A percentile compares a stretch with the other conserved stretches of the same genome.
Evolutionary conservation across 352 stramenopile genomes (phyloP).

Genomic region (Elongisporangium anandrum): DNA sequence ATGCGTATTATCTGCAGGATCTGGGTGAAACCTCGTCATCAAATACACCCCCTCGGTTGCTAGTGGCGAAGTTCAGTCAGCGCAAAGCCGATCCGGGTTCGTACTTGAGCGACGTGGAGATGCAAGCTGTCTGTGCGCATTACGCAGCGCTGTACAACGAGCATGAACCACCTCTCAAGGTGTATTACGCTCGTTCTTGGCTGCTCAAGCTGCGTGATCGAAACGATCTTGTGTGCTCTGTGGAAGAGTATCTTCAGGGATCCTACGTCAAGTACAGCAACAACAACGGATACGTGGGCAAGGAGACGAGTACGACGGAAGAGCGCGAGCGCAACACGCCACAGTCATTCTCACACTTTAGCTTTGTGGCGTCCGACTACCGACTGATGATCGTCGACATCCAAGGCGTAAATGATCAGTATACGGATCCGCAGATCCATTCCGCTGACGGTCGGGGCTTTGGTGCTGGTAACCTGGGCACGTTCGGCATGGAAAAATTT

Average conservation of each 20-base stretch:
- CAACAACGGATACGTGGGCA: constrained; percentile 82
- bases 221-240: constrained; percentile 58
- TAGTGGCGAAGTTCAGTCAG: constrained; percentile 77
- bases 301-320: constrained; percentile 72
- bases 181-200: constrained; percentile 82
- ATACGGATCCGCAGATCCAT: constrained; percentile 84
- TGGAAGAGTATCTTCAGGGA: constrained; percentile 76
- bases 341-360: constrained; percentile 83
- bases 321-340: constrained; percentile 81
- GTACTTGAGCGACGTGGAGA: constrained; percentile 85
- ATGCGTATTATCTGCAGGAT: constrained; percentile 75
- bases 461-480: constrained; percentile 80
- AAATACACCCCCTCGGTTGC: constrained; percentile 25
- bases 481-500: constrained; percentile 86
- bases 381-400: constrained; percentile 86
- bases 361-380: constrained; percentile 81
- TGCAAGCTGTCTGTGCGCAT: constrained; percentile 85
- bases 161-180: constrained; percentile 72
- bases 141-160: constrained; percentile 87
- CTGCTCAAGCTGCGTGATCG: constrained; percentile 68
- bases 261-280: constrained; percentile 87
- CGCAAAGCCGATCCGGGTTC: constrained; percentile 57
- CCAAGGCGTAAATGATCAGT: constrained; percentile 80
- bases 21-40: constrained; percentile 12
- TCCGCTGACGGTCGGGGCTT: constrained; percentile 76